These are phyloP conservation scores for Vigna mungo DNA, from an alignment of 306 rosid species.

Conservation along the genomic window DNA sequence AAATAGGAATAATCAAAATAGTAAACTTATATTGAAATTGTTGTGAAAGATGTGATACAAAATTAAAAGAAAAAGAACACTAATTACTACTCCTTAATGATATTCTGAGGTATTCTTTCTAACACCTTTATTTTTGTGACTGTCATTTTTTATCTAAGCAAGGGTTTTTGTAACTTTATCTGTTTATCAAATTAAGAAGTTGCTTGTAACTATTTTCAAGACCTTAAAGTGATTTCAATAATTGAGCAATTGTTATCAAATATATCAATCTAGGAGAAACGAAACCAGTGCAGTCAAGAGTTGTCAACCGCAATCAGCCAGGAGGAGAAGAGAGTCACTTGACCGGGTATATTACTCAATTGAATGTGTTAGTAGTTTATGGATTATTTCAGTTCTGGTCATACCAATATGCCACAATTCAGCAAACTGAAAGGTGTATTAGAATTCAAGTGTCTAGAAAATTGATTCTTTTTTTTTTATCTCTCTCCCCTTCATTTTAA, in stretches of 20 bases:
- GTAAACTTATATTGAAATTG: neutral
- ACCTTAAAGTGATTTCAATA: neutral
- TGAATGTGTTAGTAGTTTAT: too few relatives aligned
- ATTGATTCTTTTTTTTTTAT: too few relatives aligned
- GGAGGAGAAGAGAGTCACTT: too few relatives aligned
- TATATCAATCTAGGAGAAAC: too few relatives aligned
- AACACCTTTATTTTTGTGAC: neutral
- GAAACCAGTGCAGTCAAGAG: too few relatives aligned
- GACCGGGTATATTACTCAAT: too few relatives aligned
- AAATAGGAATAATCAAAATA: neutral
- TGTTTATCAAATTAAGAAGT: neutral
- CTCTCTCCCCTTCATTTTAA: too few relatives aligned
- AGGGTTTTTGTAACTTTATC: neutral
- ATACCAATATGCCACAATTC: too few relatives aligned
- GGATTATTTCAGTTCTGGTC: too few relatives aligned
- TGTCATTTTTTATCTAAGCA: neutral
- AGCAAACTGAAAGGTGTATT: too few relatives aligned
- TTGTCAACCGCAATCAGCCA: too few relatives aligned
- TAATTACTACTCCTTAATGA: neutral
- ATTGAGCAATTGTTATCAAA: neutral
- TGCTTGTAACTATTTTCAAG: neutral
- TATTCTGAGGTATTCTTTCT: neutral
- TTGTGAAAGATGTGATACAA: conserved; percentile 4
- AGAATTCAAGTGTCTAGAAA: too few relatives aligned
- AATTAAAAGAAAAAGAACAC: neutral